These are phyloP conservation scores for Fusarium bulbicola DNA, from an alignment of 2,329 filamentous ascomycete genomes.

Conservation along the genomic window DNA sequence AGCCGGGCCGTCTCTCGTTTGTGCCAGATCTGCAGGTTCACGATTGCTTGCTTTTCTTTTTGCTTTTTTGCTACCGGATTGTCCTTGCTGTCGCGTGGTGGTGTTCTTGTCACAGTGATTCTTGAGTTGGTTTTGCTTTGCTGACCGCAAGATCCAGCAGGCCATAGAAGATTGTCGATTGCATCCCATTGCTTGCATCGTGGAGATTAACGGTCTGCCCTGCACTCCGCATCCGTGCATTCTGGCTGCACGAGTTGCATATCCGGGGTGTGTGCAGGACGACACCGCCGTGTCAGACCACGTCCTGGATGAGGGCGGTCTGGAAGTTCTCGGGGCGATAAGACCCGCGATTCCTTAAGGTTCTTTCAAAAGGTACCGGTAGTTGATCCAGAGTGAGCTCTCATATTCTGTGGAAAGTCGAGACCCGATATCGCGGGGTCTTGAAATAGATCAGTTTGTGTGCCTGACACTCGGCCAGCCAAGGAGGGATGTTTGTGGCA, in stretches of 20 bases:
- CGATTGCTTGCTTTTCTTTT: slow-evolving; percentile 20
- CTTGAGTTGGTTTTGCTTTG: not conserved
- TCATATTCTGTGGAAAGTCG: not conserved
- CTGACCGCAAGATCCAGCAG: slow-evolving; percentile 24
- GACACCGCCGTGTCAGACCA: slow-evolving; percentile 15
- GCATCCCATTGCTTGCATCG: slow-evolving; percentile 19
- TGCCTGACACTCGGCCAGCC: slow-evolving; percentile 13
- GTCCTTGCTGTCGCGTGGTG: not conserved
- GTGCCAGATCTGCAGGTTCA: slow-evolving; percentile 16
- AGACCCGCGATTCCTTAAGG: not conserved
- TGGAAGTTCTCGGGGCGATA: slow-evolving; percentile 27
- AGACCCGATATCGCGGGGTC: not conserved
- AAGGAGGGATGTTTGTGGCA: not conserved
- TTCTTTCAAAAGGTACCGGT: not conserved
- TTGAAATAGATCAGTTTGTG: not conserved
- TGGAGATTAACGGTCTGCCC: slow-evolving; percentile 18
- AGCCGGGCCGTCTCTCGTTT: slow-evolving; percentile 3
- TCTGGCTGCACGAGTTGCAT: slow-evolving; percentile 16
- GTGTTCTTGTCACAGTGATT: not conserved
- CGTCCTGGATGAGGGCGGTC: slow-evolving; percentile 23
- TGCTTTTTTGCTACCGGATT: not conserved
- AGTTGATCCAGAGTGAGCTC: slow-evolving; percentile 3
- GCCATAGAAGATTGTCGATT: slow-evolving; percentile 13
- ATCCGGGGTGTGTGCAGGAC: slow-evolving; percentile 15
- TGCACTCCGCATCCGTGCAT: slow-evolving; percentile 25